Evolutionary conservation across 78 protist genomes (phyloP).

Genomic region (Emiliania huxleyi): DNA sequence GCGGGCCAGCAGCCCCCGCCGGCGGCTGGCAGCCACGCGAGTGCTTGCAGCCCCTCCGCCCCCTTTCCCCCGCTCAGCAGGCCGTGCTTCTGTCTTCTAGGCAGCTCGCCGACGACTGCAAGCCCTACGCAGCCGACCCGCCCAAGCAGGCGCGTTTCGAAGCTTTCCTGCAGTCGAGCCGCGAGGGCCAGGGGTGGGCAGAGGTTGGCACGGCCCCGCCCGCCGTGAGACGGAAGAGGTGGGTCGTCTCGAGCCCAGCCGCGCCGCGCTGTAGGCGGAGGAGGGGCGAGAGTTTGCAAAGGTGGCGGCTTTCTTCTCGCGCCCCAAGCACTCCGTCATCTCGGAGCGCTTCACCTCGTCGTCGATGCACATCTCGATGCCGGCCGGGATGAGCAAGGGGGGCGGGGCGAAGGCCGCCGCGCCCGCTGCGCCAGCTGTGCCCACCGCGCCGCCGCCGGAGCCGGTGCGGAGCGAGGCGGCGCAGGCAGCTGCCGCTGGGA

Average conservation of each 20-base stretch:
- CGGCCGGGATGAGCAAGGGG: neutral
- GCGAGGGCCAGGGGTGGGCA: too few relatives aligned
- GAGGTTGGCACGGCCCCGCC: too few relatives aligned
- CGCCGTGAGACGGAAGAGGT: too few relatives aligned
- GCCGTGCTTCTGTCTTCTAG: too few relatives aligned
- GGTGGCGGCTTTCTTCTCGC: neutral
- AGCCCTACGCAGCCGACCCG: neutral
- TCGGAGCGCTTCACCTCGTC: neutral
- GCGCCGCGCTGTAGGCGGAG: neutral
- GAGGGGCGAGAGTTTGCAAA: constrained; percentile 1
- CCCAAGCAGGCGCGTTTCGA: constrained; percentile 28
- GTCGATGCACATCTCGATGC: neutral
- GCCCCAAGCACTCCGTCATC: neutral
- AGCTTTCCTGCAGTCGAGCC: neutral
- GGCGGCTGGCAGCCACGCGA: too few relatives aligned
- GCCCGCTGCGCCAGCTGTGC: neutral
- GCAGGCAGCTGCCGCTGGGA: neutral
- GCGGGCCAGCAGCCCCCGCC: too few relatives aligned
- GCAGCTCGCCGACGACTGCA: neutral
- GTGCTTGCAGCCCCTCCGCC: too few relatives aligned
- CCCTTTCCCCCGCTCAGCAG: too few relatives aligned
- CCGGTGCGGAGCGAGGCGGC: neutral
- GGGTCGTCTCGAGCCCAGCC: too few relatives aligned
- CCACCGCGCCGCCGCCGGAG: neutral
- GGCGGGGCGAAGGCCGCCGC: neutral